Evolutionary conservation across 768 basidiomycete genomes (phyloP).

Genomic region (Trametes elegans): DNA sequence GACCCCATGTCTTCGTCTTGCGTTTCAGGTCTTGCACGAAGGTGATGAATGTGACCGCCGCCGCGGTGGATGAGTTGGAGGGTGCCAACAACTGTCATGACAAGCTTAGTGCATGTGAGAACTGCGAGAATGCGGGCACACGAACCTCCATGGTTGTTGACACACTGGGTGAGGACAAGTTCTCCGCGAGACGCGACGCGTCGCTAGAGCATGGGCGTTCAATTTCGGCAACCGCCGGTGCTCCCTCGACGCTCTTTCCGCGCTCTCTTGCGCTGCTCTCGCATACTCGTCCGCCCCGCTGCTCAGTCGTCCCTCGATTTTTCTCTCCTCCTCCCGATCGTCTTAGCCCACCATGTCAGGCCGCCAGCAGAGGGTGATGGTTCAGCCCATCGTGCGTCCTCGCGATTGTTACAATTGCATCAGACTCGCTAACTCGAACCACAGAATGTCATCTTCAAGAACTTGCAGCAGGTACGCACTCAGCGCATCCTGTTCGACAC

Average conservation of each 20-base stretch:
- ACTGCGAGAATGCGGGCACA: neutral
- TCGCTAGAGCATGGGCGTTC: conserved; percentile 15
- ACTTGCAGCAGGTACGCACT: conserved; percentile 73
- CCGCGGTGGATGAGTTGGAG: conserved; percentile 91
- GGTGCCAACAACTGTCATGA: conserved; percentile 50
- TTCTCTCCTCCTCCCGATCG: neutral
- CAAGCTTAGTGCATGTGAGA: neutral
- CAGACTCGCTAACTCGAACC: neutral
- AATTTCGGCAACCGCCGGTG: conserved; percentile 22
- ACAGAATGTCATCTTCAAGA: conserved; percentile 98
- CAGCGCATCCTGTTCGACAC: too few relatives aligned
- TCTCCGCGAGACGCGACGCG: conserved; percentile 27
- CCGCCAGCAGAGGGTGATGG: conserved; percentile 96
- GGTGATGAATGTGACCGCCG: conserved; percentile 98
- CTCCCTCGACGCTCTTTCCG: neutral
- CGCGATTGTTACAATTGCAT: neutral
- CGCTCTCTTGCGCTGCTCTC: conserved; percentile 14
- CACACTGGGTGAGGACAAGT: conserved; percentile 16
- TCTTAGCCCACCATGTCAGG: conserved; percentile 68
- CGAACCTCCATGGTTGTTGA: conserved; percentile 35
- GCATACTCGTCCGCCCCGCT: conserved; percentile 2
- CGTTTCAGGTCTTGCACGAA: conserved; percentile 99
- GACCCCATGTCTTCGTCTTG: conserved; percentile 94
- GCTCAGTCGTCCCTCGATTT: conserved; percentile 12
- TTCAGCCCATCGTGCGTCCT: conserved; percentile 92